These are phyloP conservation scores for Diutina scorzettiae DNA, from an alignment of 1,139 yeast species.

Conservation along the genomic window DNA sequence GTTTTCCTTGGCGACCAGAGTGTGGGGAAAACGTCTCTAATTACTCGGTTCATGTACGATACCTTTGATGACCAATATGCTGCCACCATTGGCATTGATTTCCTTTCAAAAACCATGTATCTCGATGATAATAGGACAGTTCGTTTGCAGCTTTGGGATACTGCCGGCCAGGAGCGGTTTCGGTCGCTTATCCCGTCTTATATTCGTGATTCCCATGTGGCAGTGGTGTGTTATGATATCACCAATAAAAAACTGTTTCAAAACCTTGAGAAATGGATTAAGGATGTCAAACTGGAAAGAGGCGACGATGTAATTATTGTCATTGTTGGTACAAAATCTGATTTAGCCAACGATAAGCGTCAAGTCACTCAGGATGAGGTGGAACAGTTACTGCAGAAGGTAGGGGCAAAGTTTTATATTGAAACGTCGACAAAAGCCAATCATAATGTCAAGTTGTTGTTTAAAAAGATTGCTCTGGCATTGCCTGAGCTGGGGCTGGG, in stretches of 20 bases:
- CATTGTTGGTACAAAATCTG: constrained; percentile 68
- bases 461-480: constrained; percentile 82
- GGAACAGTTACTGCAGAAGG: constrained; percentile 38
- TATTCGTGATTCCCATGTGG: constrained; percentile 93
- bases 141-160: constrained; percentile 27
- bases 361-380: constrained; percentile 77
- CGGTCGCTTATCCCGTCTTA: constrained; percentile 50
- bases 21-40: constrained; percentile 90
- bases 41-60: constrained; percentile 95
- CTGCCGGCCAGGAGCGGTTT: constrained; percentile 13
- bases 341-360: constrained; percentile 62
- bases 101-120: constrained; percentile 66
- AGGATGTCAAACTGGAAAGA: constrained; percentile 59
- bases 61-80: constrained; percentile 94
- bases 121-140: constrained; percentile 45
- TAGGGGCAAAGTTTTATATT: constrained; percentile 70
- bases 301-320: constrained; percentile 55
- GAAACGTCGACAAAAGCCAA: constrained; percentile 96
- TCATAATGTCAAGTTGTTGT: constrained; percentile 78
- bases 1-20: constrained; percentile 97
- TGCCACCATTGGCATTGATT: constrained; percentile 95
- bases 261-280: constrained; percentile 42
- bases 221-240: constrained; percentile 89
- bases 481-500: constrained; percentile 48
- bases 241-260: constrained; percentile 77